Conservation (phyloP, 495 filamentous ascomycete genomes). For the Podospora tetraspora region DNA sequence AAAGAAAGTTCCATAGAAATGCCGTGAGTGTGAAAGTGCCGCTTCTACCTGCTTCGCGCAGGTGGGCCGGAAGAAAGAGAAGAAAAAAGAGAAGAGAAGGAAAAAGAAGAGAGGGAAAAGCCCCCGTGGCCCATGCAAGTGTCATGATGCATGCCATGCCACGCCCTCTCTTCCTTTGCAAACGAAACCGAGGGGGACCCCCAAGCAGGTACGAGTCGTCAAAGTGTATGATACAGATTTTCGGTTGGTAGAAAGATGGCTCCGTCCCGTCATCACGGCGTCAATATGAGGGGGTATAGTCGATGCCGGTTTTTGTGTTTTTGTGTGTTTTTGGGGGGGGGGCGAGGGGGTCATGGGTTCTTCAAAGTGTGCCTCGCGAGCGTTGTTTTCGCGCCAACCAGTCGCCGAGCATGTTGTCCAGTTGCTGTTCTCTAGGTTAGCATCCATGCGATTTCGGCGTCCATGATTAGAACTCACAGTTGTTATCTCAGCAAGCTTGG, state of each 20-base stretch:
- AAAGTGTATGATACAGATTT: neutral
- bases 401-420: slow-evolving; percentile 80
- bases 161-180: neutral
- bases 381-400: slow-evolving; percentile 67
- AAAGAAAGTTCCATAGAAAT: neutral
- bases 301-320: neutral
- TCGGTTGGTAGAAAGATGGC: neutral
- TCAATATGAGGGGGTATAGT: neutral
- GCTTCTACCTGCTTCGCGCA: neutral
- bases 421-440: slow-evolving; percentile 44
- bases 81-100: neutral
- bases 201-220: neutral
- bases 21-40: neutral
- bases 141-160: slow-evolving; percentile 2
- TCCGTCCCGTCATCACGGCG: neutral
- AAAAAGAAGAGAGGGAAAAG: neutral
- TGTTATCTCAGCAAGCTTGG: slow-evolving; percentile 73
- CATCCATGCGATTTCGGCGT: slow-evolving; percentile 1
- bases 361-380: slow-evolving; percentile 39
- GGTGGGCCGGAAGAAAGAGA: neutral
- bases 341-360: too few species aligned
- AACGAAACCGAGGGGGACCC: neutral
- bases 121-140: slow-evolving; percentile 2
- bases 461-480: slow-evolving; percentile 45
- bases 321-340: neutral